Evolutionary conservation across 2,329 filamentous ascomycete genomes (phyloP), one percentile per base, ranked within the genome.

Genomic region (Aureobasidium lini): DNA sequence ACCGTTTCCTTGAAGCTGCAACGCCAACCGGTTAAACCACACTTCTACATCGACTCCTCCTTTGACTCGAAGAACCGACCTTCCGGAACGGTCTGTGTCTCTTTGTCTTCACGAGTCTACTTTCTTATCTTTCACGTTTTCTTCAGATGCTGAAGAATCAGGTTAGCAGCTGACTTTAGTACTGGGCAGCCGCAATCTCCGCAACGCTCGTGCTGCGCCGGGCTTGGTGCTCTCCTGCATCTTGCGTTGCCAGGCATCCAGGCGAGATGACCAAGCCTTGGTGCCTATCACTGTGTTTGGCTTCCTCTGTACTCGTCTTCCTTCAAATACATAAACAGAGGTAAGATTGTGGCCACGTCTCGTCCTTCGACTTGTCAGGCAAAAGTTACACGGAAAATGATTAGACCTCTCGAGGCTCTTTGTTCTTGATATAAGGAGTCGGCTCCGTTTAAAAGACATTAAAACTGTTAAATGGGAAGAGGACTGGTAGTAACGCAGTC

Each of bases 181-280:
- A 42, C 23, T 6, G 40, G 29, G 29, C 40, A 23, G n/a, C 40
- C 16, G 52, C 52, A 44, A 56, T 56, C 39, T 56, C 40, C 36
- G 52, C n/a, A 34, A 39, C 23, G 29, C 52, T 56, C 39, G 52
- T 36, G 40, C 40, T 44, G 52, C 16, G 13, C 8, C 16, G 4
- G 18, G n/a, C 49, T 42, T 32, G 37, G 39, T 43, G 13, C 16
- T 39, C 29, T 54, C 39, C 37, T 54, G 52, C 31, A 44, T 44
- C 40, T 44, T 3, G 40, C 52, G 40, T 56, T 56, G 52, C 40
- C 50, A 54, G 50, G 50, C 50, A 23, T 37, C 50, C 50, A 32
- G 28, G 9, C 28, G 42, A 32, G 36, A 40, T 32, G 10, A 34
- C 32, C 49, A 53, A 53, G 37, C 28, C 15, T 42, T 42, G 37